These are phyloP conservation scores for Saccharomycopsis guyanensis DNA, from an alignment of 805 yeast genomes.

Conservation along the genomic window DNA sequence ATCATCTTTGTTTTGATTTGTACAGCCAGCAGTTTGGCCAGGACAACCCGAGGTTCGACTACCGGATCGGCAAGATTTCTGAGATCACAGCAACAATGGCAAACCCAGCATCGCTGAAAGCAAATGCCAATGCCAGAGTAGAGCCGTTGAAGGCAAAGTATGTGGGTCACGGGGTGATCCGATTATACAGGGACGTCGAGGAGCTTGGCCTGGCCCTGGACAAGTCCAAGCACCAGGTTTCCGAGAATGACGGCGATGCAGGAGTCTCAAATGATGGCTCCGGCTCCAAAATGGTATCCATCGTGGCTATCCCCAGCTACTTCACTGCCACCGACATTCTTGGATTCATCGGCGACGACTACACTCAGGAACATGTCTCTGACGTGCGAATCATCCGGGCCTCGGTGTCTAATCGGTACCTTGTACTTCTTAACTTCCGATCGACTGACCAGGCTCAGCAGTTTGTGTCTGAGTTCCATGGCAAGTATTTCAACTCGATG, in stretches of 20 bases:
- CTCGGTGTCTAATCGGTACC: conserved; percentile 56
- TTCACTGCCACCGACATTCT: conserved; percentile 78
- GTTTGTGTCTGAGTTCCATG: conserved; percentile 62
- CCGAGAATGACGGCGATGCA: background rate
- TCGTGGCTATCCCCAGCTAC: conserved; percentile 55
- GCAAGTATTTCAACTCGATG: conserved; percentile 72
- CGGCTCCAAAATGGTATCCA: conserved; percentile 11
- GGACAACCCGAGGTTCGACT: background rate
- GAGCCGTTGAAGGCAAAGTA: conserved; percentile 53
- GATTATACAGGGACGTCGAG: conserved; percentile 50
- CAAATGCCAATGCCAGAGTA: too few species aligned
- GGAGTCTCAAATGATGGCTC: background rate
- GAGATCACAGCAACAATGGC: background rate
- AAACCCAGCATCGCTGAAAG: background rate
- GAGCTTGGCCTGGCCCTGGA: too few species aligned
- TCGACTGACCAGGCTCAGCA: conserved; percentile 45
- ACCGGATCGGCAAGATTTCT: background rate
- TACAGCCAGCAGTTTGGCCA: background rate
- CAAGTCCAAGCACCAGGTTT: conserved; percentile 3
- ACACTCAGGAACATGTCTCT: conserved; percentile 42
- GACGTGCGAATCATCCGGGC: conserved; percentile 70
- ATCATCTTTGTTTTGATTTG: background rate
- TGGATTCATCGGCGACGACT: conserved; percentile 67
- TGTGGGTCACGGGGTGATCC: conserved; percentile 67
- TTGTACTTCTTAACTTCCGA: conserved; percentile 72